phyloP scores from a whole-genome alignment of 2,329 filamentous ascomycete genomes.

The Epichloe sibirici region DNA sequence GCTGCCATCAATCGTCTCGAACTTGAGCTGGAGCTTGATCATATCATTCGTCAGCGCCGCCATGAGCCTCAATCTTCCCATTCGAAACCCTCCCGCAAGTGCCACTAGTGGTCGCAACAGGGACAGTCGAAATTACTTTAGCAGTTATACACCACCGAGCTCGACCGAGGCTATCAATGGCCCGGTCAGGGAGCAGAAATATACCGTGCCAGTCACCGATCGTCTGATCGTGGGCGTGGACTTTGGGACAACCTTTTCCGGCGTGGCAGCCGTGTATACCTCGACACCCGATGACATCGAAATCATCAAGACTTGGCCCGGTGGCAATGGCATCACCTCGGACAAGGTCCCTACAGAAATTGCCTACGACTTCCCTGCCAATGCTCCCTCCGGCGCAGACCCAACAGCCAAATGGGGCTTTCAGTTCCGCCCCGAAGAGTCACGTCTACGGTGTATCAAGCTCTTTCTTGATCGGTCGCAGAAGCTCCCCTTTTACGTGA shows the following conservation, averaged over 20 bases:
- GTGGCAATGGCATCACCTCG: constrained; percentile 74
- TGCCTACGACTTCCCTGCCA: constrained; percentile 38
- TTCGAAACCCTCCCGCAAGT: constrained; percentile 31
- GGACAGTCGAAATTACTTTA: constrained; percentile 45
- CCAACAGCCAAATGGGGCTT: constrained; percentile 64
- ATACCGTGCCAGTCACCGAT: constrained; percentile 42
- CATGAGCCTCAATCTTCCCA: constrained; percentile 40
- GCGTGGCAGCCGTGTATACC: constrained; percentile 62
- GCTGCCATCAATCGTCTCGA: neutral
- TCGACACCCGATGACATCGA: constrained; percentile 69
- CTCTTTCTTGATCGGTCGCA: constrained; percentile 71
- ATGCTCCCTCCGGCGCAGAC: constrained; percentile 21
- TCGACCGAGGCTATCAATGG: constrained; percentile 52
- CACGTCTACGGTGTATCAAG: constrained; percentile 70
- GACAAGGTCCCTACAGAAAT: constrained; percentile 80
- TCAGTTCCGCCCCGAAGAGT: constrained; percentile 67
- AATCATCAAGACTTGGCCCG: constrained; percentile 77
- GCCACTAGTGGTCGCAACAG: constrained; percentile 36
- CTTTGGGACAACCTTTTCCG: constrained; percentile 76
- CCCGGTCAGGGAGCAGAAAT: constrained; percentile 42
- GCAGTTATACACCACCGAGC: constrained; percentile 39
- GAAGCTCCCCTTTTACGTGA: constrained; percentile 73
- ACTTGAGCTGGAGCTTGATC: neutral
- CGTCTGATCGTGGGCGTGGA: constrained; percentile 67
- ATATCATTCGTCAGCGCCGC: constrained; percentile 9